phyloP scores from a whole-genome alignment of 495 filamentous ascomycete genomes.

The Penicillium goetzii region DNA sequence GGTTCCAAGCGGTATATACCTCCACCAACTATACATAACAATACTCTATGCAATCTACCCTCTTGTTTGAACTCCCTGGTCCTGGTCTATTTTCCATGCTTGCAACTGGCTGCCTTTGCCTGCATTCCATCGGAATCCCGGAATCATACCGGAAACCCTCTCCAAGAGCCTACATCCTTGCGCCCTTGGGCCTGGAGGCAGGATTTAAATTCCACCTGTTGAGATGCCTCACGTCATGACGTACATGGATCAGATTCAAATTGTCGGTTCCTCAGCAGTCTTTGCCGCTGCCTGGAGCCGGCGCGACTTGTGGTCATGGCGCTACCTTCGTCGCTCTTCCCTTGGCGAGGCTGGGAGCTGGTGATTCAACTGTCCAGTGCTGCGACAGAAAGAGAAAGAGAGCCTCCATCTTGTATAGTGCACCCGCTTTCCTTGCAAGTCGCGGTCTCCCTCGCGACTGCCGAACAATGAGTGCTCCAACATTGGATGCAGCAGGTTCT shows the following conservation, averaged over 20 bases:
- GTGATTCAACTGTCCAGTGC: background rate
- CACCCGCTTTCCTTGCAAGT: conserved; percentile 7
- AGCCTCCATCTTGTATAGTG: background rate
- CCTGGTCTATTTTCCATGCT: background rate
- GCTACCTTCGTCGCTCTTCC: background rate
- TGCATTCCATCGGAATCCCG: background rate
- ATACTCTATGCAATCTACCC: background rate
- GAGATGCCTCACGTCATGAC: conserved; percentile 29
- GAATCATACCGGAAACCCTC: background rate
- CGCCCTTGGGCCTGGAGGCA: conserved; percentile 1
- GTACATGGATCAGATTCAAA: conserved; percentile 38
- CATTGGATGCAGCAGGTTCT: conserved; percentile 7
- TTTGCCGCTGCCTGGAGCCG: conserved; percentile 25
- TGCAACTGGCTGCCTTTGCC: background rate
- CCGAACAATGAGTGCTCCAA: conserved; percentile 24
- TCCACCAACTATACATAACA: background rate
- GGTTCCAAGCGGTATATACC: conserved; percentile 1
- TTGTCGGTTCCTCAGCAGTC: conserved; percentile 20
- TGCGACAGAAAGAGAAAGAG: conserved; percentile 2
- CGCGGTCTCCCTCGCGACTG: conserved; percentile 20
- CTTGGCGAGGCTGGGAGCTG: background rate
- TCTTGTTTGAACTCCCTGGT: background rate
- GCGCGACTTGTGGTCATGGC: conserved; percentile 7
- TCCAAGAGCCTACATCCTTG: background rate
- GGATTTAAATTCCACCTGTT: conserved; percentile 29